These are phyloP conservation scores for Hypoxylon fuscum DNA, from an alignment of 495 filamentous ascomycete species.

Conservation along the genomic window DNA sequence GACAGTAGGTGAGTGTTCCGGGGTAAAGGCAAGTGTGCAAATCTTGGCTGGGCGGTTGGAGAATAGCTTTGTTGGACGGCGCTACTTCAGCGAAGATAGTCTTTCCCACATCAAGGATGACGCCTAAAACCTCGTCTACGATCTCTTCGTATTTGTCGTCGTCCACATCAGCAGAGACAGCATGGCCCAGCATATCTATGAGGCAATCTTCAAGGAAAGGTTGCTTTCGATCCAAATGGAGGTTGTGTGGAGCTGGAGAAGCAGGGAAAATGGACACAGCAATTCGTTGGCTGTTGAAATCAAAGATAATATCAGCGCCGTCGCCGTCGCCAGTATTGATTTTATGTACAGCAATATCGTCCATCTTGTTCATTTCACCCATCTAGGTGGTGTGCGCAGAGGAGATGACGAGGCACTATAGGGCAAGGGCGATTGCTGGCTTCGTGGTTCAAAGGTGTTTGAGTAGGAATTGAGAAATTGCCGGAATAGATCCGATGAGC, in stretches of 20 bases:
- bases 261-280: constrained; percentile 10
- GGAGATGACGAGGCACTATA: background rate
- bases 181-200: constrained; percentile 13
- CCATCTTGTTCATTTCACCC: constrained; percentile 4
- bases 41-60: background rate
- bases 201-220: constrained; percentile 8
- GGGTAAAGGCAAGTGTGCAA: constrained; percentile 10
- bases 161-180: constrained; percentile 15
- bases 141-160: constrained; percentile 8
- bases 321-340: constrained; percentile 14
- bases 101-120: constrained; percentile 21
- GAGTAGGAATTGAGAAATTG: too few species aligned
- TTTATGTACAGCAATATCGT: constrained; percentile 9
- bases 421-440: background rate
- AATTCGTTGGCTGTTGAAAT: constrained; percentile 6
- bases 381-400: background rate
- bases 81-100: constrained; percentile 1
- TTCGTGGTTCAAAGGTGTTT: too few species aligned
- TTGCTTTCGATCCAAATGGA: constrained; percentile 2
- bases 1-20: background rate
- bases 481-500: too few species aligned
- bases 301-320: constrained; percentile 18
- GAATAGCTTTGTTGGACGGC: background rate
- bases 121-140: constrained; percentile 10
- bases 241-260: constrained; percentile 2